Base-by-base conservation (phyloP, 352 stramenopile species). In the Blastocystis sp. region DNA sequence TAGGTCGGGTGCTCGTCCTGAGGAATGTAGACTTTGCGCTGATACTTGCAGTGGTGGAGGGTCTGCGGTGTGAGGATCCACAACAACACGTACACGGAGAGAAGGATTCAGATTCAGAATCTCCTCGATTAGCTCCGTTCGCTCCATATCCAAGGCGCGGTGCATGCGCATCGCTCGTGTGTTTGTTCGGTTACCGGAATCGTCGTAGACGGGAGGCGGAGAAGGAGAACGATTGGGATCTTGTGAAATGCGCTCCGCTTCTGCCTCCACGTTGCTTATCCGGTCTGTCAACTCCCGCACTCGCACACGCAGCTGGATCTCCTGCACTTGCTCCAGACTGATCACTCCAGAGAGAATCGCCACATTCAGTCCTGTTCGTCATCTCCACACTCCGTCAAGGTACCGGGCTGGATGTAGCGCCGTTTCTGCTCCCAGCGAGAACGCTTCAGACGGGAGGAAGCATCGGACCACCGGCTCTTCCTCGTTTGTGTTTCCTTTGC, bases 11-110 rank as follows among this genome's bases (percentile, higher is more conserved):
- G 98, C 61, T 98, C 94, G 54, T 98, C 95, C 52, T 98, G 92
- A 0, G 96, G 96, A 90, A 99, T 98, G 89, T 96, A 97, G 82
- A 99, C 95, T 91, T 98, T 98, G 95, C 94, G 64, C 91, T 93
- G 70, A 97, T 92, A 91, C 98, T 98, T 87, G 94, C 92, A 71
- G 93, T 94, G 40, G 70, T 69, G 80, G 40, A 65, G 42, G 17
- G 45, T 62, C 45, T 69, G 45, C 80, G 24, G 45, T 24, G 94
- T 89, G 14, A 68, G 38, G 24, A 64, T n/a, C 17, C n/a, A 42
- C 4, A 42, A 34, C 28, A 65, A 59, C 3, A 60, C 3, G 14
- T 65, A 81, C 71, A 14, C 71, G 71, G 34, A 81, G 59, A 3
- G 54, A 38, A 28, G 94, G 94, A 89, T 98, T 97, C 34, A 98